Base-by-base conservation (phyloP, 352 stramenopile genomes). In the Thalassiosira hispida region DNA sequence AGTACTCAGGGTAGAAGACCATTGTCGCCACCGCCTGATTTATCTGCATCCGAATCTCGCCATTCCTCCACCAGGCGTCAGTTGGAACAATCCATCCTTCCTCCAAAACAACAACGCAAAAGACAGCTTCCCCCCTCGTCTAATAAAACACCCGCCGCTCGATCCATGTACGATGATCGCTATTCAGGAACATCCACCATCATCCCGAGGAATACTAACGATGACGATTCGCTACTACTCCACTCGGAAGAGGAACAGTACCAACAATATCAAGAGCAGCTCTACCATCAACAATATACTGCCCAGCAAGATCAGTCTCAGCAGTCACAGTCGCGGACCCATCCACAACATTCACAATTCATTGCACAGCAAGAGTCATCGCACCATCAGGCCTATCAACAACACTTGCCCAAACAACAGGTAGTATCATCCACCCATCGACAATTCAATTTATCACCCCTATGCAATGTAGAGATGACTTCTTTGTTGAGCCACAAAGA, bases 361-460 rank as follows among this genome's bases (percentile, higher is more conserved):
- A n/a, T n/a, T n/a, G n/a, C 31, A 38, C 3, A 38, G 31, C 31
- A 38, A 8, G 33, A 74, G 16, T 35, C 66, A 33, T 74, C 47
- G 29, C 40, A 59, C 38, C 38, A 66, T 33, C 52, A 66, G 23
- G 22, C 40, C 23, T 25, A 44, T 2, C n/a, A 42, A n/a, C 62
- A 46, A 35, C 46, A 60, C 49, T 27, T 49, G 27, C 31, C 33
- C 53, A 8, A 63, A 40, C 8, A 44, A 1, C 27, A 44, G 35
- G 60, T 22, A 35, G 22, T 56, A n/a, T 77, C 68, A 35, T 70
- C 68, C 20, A 35, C 61, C 31, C 63, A 66, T 51, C 57, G 69
- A 25, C 59, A 72, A 65, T 78, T 78, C n/a, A 78, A 49, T 29
- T 47, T 78, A 31, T n/a, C 59, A 12, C 69, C 69, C 33, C 16